Conservation (phyloP, 352 stramenopile species). For the Phytophthora syringae region DNA sequence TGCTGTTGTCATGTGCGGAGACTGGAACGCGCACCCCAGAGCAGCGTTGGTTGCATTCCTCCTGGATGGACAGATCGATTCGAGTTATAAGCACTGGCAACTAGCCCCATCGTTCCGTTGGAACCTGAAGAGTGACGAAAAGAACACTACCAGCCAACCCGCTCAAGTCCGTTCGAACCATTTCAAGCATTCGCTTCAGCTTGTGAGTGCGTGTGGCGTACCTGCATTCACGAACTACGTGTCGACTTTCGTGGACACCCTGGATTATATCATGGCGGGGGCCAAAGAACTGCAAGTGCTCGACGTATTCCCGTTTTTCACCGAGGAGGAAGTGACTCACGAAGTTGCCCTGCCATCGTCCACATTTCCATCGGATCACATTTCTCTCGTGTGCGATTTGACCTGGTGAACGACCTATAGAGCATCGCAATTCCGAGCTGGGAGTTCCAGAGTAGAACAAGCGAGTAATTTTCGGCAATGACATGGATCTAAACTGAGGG, state of each 20-base stretch:
- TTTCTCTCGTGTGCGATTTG: conserved; percentile 80
- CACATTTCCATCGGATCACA: conserved; percentile 80
- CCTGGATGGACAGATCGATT: conserved; percentile 52
- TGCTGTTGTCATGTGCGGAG: conserved; percentile 66
- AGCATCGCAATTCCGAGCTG: neutral
- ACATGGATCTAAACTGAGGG: conserved; percentile 21
- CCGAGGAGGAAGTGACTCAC: conserved; percentile 55
- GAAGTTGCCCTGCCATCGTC: conserved; percentile 74
- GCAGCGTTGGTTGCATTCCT: conserved; percentile 59
- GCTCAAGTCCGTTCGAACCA: conserved; percentile 14
- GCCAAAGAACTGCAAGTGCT: conserved; percentile 41
- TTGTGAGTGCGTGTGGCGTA: conserved; percentile 65
- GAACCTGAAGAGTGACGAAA: conserved; percentile 26
- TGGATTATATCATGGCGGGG: conserved; percentile 79
- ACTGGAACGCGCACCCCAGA: conserved; percentile 69
- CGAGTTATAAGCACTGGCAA: conserved; percentile 60
- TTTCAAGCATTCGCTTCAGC: conserved; percentile 54
- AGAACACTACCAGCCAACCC: neutral
- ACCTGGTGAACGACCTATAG: conserved; percentile 34
- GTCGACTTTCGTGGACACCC: conserved; percentile 61
- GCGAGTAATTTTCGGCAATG: neutral
- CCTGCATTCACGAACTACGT: conserved; percentile 81
- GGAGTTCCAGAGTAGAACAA: neutral
- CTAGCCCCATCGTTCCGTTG: conserved; percentile 58
- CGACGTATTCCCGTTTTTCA: conserved; percentile 71